Conservation (phyloP, 768 basidiomycete genomes). For the Pleurotus tuoliensis region DNA sequence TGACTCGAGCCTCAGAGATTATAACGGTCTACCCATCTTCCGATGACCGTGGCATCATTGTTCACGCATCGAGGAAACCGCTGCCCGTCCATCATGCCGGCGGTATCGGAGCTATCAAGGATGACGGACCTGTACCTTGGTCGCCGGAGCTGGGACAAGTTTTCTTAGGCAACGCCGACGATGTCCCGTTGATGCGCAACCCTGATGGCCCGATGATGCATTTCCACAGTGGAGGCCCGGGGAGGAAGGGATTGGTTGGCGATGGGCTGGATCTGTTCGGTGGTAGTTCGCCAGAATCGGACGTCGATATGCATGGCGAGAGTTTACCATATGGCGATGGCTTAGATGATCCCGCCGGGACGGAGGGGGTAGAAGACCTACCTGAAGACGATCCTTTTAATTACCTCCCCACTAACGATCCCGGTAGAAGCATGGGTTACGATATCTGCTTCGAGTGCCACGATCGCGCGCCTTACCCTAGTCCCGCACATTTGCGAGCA, state of each 20-base stretch:
- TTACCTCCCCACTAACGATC: conserved; percentile 37
- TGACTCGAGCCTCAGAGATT: conserved; percentile 82
- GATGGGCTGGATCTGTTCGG: background rate
- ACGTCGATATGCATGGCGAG: conserved; percentile 7
- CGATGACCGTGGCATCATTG: background rate
- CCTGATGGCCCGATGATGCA: conserved; percentile 21
- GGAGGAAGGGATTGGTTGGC: conserved; percentile 4
- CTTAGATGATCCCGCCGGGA: no score
- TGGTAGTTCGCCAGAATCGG: background rate
- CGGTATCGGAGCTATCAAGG: background rate
- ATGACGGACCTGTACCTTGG: conserved; percentile 30
- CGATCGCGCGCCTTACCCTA: conserved; percentile 74
- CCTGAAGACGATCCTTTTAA: conserved; percentile 38
- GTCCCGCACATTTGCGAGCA: conserved; percentile 57
- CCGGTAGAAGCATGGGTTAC: conserved; percentile 57
- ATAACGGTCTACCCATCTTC: conserved; percentile 36
- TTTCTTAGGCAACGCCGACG: conserved; percentile 79
- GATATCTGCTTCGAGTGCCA: conserved; percentile 89
- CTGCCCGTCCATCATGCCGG: background rate
- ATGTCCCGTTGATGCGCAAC: conserved; percentile 56
- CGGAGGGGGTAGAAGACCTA: background rate
- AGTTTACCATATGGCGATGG: background rate
- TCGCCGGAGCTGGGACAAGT: conserved; percentile 62
- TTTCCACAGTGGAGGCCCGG: conserved; percentile 13
- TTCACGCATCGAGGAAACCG: background rate